phyloP scores from a whole-genome alignment of 1,139 yeast species.

The Petasospora fabianii region DNA sequence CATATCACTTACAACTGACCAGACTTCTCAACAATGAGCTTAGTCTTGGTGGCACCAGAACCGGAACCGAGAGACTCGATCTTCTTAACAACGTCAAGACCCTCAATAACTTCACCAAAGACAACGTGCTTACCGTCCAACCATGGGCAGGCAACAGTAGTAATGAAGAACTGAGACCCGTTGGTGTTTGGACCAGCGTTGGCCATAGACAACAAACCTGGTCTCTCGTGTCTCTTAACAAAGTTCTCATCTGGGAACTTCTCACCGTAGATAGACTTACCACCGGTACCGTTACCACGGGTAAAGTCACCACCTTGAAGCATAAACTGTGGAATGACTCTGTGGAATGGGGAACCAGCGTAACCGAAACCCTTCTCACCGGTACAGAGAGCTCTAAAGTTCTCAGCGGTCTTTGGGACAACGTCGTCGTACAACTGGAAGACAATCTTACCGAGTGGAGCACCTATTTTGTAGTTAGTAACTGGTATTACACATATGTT shows the following conservation, averaged over 20 bases:
- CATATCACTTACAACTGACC: slow-evolving; percentile 49
- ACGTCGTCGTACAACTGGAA: slow-evolving; percentile 85
- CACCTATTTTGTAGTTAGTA: slow-evolving; percentile 30
- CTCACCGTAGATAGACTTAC: slow-evolving; percentile 96
- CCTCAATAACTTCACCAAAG: slow-evolving; percentile 94
- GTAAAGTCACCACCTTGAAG: slow-evolving; percentile 99
- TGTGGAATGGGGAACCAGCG: slow-evolving; percentile 92
- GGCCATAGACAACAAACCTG: slow-evolving; percentile 98
- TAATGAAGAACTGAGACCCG: slow-evolving; percentile 98
- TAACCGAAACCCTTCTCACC: slow-evolving; percentile 94
- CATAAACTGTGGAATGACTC: slow-evolving; percentile 98
- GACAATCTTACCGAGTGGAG: slow-evolving; percentile 45
- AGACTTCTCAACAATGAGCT: slow-evolving; percentile 73
- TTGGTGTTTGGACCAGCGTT: slow-evolving; percentile 99
- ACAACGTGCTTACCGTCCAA: slow-evolving; percentile 99
- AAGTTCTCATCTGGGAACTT: slow-evolving; percentile 96
- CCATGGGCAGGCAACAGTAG: slow-evolving; percentile 96
- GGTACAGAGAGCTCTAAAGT: slow-evolving; percentile 94
- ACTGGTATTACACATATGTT: too few relatives aligned
- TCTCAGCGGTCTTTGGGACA: slow-evolving; percentile 97
- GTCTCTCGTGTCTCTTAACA: slow-evolving; percentile 75
- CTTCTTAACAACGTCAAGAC: slow-evolving; percentile 87
- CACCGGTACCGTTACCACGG: slow-evolving; percentile 95
- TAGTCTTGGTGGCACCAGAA: slow-evolving; percentile 78
- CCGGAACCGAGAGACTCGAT: slow-evolving; percentile 82